phyloP scores from a whole-genome alignment of 75 land plant species.

The Selaginella moellendorffii region DNA sequence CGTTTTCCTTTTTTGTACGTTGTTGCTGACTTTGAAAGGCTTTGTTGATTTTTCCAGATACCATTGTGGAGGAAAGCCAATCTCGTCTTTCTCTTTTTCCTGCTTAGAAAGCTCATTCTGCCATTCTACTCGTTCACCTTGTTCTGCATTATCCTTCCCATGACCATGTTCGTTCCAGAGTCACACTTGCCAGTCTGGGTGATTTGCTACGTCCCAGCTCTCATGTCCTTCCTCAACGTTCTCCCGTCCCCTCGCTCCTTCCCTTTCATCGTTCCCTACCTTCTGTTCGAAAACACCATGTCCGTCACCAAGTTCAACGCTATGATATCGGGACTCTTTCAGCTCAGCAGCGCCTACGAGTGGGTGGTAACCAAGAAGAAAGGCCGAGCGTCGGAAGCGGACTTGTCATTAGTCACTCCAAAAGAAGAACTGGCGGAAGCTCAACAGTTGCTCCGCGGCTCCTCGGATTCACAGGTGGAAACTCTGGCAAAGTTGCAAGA shows the following conservation, averaged over 20 bases:
- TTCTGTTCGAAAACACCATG: slow-evolving; percentile 86
- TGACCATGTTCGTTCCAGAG: slow-evolving; percentile 89
- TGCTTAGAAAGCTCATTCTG: slow-evolving; percentile 68
- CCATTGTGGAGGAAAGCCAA: slow-evolving; percentile 60
- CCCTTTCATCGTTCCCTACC: slow-evolving; percentile 72
- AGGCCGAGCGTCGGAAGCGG: slow-evolving; percentile 63
- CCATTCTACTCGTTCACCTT: slow-evolving; percentile 90
- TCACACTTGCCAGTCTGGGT: slow-evolving; percentile 79
- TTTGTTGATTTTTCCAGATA: slow-evolving; percentile 26
- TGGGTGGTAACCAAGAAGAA: slow-evolving; percentile 84
- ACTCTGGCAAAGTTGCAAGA: slow-evolving; percentile 10
- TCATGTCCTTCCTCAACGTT: slow-evolving; percentile 66
- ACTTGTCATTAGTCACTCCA: slow-evolving; percentile 28
- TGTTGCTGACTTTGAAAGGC: too few relatives aligned
- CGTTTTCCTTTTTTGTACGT: background rate
- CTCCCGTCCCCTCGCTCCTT: slow-evolving; percentile 64
- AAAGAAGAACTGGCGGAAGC: slow-evolving; percentile 11
- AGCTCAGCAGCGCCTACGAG: slow-evolving; percentile 63
- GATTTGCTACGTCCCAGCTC: slow-evolving; percentile 67
- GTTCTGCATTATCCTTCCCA: slow-evolving; percentile 77
- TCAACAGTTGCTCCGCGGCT: slow-evolving; percentile 21
- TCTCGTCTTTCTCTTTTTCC: slow-evolving; percentile 64
- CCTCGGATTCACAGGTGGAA: slow-evolving; percentile 40
- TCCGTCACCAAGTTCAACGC: slow-evolving; percentile 87
- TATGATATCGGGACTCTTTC: slow-evolving; percentile 77